Conservation (phyloP, 2,329 filamentous ascomycete species). For the Trichoderma guizhouense region DNA sequence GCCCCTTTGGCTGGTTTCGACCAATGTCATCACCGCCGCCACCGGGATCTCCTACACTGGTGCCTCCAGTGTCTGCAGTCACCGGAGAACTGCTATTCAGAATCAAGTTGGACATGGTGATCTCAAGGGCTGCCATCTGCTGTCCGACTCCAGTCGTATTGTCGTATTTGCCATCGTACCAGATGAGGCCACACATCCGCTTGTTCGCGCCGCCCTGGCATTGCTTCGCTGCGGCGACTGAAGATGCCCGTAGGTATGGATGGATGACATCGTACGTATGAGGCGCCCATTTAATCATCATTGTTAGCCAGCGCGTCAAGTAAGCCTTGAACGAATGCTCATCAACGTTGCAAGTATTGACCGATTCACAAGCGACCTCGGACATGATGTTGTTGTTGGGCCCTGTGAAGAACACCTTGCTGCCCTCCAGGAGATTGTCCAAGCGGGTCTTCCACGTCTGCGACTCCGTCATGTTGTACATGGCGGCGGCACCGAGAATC, state of each 20-base stretch:
- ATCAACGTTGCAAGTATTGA: slow-evolving; percentile 58
- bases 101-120: slow-evolving; percentile 61
- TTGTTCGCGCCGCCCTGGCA: slow-evolving; percentile 56
- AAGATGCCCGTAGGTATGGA: slow-evolving; percentile 52
- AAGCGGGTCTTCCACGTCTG: slow-evolving; percentile 56
- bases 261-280: slow-evolving; percentile 53
- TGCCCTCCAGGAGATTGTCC: slow-evolving; percentile 53
- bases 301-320: slow-evolving; percentile 58
- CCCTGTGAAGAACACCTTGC: slow-evolving; percentile 53
- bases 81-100: slow-evolving; percentile 40
- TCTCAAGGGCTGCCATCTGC: slow-evolving; percentile 67
- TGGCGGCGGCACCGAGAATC: slow-evolving; percentile 63
- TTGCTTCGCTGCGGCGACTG: slow-evolving; percentile 53
- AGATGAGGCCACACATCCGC: slow-evolving; percentile 58
- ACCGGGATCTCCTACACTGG: slow-evolving; percentile 45
- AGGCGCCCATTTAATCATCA: slow-evolving; percentile 61
- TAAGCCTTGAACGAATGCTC: slow-evolving; percentile 64
- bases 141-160: slow-evolving; percentile 62
- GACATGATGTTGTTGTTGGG: slow-evolving; percentile 56
- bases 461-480: slow-evolving; percentile 60
- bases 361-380: slow-evolving; percentile 63
- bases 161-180: slow-evolving; percentile 56
- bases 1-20: slow-evolving; percentile 30
- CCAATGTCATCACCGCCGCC: slow-evolving; percentile 47
- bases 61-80: slow-evolving; percentile 56